Conservation (phyloP, 805 yeast genomes). For the Candida maltosa region DNA sequence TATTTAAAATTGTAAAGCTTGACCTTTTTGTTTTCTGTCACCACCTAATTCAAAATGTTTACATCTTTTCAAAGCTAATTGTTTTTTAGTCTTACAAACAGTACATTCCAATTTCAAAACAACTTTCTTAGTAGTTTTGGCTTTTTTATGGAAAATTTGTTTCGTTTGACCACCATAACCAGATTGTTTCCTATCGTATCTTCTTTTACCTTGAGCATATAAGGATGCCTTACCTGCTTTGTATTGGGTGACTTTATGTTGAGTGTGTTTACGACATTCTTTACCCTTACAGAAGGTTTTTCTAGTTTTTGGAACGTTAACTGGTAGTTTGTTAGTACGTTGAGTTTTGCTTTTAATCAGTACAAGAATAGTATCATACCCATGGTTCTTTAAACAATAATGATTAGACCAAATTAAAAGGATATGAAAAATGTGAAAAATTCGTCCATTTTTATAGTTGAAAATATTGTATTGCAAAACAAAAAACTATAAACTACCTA, state of each 20-base stretch:
- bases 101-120: constrained; percentile 99
- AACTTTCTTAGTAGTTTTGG: constrained; percentile 99
- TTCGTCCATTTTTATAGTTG: no score
- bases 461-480: no score
- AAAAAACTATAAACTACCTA: no score
- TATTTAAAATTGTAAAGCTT: constrained; percentile 99
- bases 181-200: constrained; percentile 99
- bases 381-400: no score
- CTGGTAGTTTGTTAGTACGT: no score
- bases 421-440: no score
- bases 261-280: constrained; percentile 98
- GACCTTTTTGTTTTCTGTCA: constrained; percentile 99
- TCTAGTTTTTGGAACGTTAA: constrained; percentile 99
- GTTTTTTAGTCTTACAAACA: constrained; percentile 96
- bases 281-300: constrained; percentile 99
- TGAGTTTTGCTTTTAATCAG: no score
- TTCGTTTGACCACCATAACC: constrained; percentile 99
- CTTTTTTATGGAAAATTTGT: constrained; percentile 99
- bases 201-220: constrained; percentile 99
- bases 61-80: constrained; percentile 97
- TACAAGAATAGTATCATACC: no score
- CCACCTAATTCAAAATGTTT: constrained; percentile 99
- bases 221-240: constrained; percentile 99
- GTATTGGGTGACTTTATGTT: constrained; percentile 99
- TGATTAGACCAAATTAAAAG: no score